phyloP scores from a whole-genome alignment of 345 rosid genomes.

The Schrenkiella parvula region DNA sequence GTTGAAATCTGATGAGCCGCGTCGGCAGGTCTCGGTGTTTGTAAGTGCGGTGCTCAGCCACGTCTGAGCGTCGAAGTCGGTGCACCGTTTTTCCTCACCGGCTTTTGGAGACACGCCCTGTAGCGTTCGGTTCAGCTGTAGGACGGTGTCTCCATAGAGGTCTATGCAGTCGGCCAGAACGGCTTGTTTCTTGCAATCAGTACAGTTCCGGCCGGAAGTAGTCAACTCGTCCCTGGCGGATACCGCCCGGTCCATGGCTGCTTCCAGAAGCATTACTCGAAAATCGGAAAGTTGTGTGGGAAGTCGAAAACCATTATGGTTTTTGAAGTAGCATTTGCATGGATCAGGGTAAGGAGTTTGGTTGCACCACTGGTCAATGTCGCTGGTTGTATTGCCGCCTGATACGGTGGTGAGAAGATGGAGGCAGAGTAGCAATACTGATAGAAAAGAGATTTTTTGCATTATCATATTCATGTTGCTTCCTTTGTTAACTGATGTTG shows the following conservation, averaged over 20 bases:
- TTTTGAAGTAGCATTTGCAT: slow-evolving; percentile 49
- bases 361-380: slow-evolving; percentile 62
- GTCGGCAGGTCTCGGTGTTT: slow-evolving; percentile 62
- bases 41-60: slow-evolving; percentile 90
- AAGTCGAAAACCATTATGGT: slow-evolving; percentile 12
- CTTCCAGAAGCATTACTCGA: slow-evolving; percentile 41
- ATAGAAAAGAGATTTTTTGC: neutral
- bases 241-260: slow-evolving; percentile 54
- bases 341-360: slow-evolving; percentile 74
- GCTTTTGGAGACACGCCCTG: slow-evolving; percentile 29
- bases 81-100: slow-evolving; percentile 16
- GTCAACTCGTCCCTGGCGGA: slow-evolving; percentile 29
- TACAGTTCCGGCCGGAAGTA: slow-evolving; percentile 27
- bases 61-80: slow-evolving; percentile 70
- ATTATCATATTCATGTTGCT: neutral
- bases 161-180: slow-evolving; percentile 63
- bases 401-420: slow-evolving; percentile 20
- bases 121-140: slow-evolving; percentile 59
- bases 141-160: slow-evolving; percentile 51
- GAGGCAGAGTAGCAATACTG: slow-evolving; percentile 26
- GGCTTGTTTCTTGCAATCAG: slow-evolving; percentile 30
- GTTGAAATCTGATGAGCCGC: slow-evolving; percentile 58
- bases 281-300: slow-evolving; percentile 48
- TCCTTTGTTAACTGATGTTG: slow-evolving; percentile 12
- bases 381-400: slow-evolving; percentile 1